A percentile compares a stretch with the other conserved stretches of the same genome.
Evolutionary conservation across 495 filamentous ascomycete species (phyloP).

Genomic region (Endocarpon pusillum): DNA sequence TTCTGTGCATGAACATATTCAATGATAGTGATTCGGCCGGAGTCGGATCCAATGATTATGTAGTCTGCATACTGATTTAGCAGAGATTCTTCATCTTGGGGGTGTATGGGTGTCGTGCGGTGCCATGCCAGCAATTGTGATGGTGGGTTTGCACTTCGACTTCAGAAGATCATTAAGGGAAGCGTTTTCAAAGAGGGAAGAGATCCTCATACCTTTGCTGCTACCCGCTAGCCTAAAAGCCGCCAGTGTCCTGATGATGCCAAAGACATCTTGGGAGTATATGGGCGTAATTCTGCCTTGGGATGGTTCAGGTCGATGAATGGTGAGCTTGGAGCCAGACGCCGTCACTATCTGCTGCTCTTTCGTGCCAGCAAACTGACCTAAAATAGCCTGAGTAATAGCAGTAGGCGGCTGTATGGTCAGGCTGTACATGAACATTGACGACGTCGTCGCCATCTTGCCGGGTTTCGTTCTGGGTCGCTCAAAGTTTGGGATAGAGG

Average conservation of each 20-base stretch:
- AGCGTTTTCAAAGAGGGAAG: conserved; percentile 33
- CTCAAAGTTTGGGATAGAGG: too few species aligned
- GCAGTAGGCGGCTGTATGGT: conserved; percentile 84
- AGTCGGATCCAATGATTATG: conserved; percentile 89
- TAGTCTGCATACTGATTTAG: conserved; percentile 68
- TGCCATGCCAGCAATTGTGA: conserved; percentile 7
- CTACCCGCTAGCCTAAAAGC: conserved; percentile 84
- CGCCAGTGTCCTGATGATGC: conserved; percentile 75
- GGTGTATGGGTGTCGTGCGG: not conserved
- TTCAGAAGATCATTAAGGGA: conserved; percentile 91
- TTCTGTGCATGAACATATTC: conserved; percentile 83
- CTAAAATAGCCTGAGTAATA: conserved; percentile 75
- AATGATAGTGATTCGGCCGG: conserved; percentile 82
- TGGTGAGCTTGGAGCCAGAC: conserved; percentile 73
- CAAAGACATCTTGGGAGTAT: conserved; percentile 84
- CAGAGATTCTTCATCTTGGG: conserved; percentile 21
- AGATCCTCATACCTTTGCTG: conserved; percentile 71
- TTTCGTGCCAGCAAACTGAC: conserved; percentile 85
- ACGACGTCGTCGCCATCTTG: conserved; percentile 91
- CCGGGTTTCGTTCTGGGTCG: too few species aligned
- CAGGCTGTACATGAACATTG: conserved; percentile 94
- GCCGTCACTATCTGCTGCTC: conserved; percentile 95
- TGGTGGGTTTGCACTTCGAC: conserved; percentile 35
- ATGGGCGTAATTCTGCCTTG: conserved; percentile 74
- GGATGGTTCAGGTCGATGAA: conserved; percentile 70